These are phyloP conservation scores for Daldinia loculata DNA, from an alignment of 495 filamentous ascomycete species.

Conservation along the genomic window DNA sequence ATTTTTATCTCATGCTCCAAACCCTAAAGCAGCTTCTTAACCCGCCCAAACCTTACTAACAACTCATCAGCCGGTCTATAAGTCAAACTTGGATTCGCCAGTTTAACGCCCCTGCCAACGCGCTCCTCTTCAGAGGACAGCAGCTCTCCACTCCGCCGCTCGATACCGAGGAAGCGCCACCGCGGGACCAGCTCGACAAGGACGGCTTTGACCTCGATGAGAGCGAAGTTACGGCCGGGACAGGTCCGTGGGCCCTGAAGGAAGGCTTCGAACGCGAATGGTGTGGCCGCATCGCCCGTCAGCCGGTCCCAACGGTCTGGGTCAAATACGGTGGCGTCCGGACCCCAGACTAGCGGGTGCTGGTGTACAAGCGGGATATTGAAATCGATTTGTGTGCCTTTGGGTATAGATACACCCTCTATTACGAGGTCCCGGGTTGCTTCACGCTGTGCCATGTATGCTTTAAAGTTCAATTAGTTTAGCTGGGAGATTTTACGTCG, in stretches of 20 bases:
- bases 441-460: constrained; percentile 39
- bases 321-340: constrained; percentile 41
- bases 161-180: constrained; percentile 38
- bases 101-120: constrained; percentile 25
- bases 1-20: not conserved
- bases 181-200: constrained; percentile 41
- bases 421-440: constrained; percentile 41
- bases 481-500: not conserved
- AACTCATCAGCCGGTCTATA: constrained; percentile 37
- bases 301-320: constrained; percentile 50
- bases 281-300: constrained; percentile 13
- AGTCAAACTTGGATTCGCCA: constrained; percentile 45
- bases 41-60: constrained; percentile 33
- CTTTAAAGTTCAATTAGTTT: constrained; percentile 14
- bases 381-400: constrained; percentile 46
- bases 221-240: constrained; percentile 41
- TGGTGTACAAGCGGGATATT: constrained; percentile 40
- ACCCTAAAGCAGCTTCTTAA: not conserved
- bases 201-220: constrained; percentile 41
- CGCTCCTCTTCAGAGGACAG: constrained; percentile 30
- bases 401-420: constrained; percentile 43
- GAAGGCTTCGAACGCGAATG: constrained; percentile 46
- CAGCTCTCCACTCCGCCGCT: constrained; percentile 19
- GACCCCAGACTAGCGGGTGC: constrained; percentile 48
- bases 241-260: constrained; percentile 46